Evolutionary conservation across 371 early-diverging fungal genomes (phyloP).

Genomic region (Mucor velutinosus): DNA sequence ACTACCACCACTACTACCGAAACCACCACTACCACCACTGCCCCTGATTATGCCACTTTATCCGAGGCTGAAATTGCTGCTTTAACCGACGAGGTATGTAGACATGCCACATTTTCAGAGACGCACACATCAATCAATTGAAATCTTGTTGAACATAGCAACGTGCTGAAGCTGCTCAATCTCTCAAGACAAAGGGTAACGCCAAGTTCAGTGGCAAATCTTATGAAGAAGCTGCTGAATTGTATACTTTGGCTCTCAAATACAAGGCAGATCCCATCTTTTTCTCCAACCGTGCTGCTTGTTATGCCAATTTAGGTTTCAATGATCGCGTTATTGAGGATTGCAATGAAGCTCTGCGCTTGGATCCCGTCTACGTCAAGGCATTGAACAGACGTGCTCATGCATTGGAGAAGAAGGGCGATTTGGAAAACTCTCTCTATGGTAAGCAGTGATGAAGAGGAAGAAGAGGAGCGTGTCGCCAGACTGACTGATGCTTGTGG

Average conservation of each 20-base stretch:
- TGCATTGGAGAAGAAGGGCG: slow-evolving; percentile 72
- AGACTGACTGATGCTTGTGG: neutral
- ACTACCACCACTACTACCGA: slow-evolving; percentile 20
- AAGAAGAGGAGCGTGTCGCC: neutral
- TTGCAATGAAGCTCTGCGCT: slow-evolving; percentile 70
- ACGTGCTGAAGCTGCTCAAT: slow-evolving; percentile 66
- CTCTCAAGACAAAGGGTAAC: slow-evolving; percentile 89
- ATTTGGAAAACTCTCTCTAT: slow-evolving; percentile 79
- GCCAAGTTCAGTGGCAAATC: slow-evolving; percentile 80
- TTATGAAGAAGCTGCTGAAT: slow-evolving; percentile 82
- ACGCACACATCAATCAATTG: neutral
- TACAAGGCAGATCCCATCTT: slow-evolving; percentile 81
- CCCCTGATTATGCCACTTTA: slow-evolving; percentile 53
- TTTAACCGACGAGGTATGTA: slow-evolving; percentile 52
- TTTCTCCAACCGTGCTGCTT: slow-evolving; percentile 95
- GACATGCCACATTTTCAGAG: neutral
- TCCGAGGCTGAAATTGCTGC: slow-evolving; percentile 61
- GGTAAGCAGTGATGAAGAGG: slow-evolving; percentile 32
- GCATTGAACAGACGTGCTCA: slow-evolving; percentile 86
- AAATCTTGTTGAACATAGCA: slow-evolving; percentile 36
- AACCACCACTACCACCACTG: slow-evolving; percentile 20
- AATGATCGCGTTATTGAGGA: slow-evolving; percentile 76
- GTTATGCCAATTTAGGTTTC: slow-evolving; percentile 74
- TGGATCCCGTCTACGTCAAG: slow-evolving; percentile 80
- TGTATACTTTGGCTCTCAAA: slow-evolving; percentile 88